Conservation (phyloP, 2,329 filamentous ascomycete genomes). For the Emergomyces orientalis region DNA sequence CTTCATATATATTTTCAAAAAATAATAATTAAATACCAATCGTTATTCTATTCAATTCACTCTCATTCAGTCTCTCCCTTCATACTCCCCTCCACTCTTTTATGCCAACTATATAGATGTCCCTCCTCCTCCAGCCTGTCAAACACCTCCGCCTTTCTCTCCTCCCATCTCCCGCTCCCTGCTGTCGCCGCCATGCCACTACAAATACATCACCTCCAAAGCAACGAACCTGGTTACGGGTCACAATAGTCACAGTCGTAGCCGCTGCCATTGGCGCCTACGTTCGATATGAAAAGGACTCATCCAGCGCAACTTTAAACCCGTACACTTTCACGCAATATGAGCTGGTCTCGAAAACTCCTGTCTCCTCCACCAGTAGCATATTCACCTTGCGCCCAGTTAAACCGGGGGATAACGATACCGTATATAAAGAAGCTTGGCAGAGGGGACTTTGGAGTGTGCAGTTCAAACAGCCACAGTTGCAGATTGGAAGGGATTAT, state of each 20-base stretch:
- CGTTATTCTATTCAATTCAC: not conserved
- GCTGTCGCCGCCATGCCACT: conserved; percentile 19
- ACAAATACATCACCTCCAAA: conserved; percentile 18
- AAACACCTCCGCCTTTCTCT: not conserved
- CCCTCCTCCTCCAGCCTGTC: conserved; percentile 1
- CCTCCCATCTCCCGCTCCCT: not conserved
- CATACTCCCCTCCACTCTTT: not conserved
- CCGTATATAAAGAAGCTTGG: conserved; percentile 44
- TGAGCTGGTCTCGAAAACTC: conserved; percentile 34
- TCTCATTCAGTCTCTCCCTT: not conserved
- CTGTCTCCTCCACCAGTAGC: conserved; percentile 39
- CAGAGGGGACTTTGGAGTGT: conserved; percentile 70
- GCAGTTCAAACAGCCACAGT: conserved; percentile 85
- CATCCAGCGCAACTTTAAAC: conserved; percentile 25
- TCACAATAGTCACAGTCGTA: conserved; percentile 27
- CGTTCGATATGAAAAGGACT: conserved; percentile 21
- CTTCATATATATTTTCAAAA: no score
- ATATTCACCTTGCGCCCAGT: conserved; percentile 37
- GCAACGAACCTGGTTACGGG: conserved; percentile 27
- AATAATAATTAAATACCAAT: not conserved
- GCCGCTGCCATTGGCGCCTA: conserved; percentile 32
- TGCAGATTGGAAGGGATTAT: conserved; percentile 87
- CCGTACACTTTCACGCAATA: conserved; percentile 34
- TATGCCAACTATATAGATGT: not conserved
- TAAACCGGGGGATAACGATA: conserved; percentile 22